Base-by-base conservation (phyloP, 768 basidiomycete genomes). In the Termitomyces sp. region DNA sequence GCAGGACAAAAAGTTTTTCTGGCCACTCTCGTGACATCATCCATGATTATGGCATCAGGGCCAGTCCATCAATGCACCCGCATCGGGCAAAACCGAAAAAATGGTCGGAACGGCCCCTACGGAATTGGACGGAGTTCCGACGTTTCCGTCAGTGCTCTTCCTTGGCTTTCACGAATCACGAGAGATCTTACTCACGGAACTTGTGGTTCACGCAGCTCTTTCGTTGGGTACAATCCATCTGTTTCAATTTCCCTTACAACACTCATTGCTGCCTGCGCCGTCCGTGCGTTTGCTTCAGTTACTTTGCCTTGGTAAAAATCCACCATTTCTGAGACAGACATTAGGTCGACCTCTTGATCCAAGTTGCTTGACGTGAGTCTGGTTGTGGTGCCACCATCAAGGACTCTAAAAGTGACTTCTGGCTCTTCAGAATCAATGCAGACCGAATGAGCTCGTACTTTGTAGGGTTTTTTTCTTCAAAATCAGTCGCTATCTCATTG, bases 401-500 rank as follows among this genome's bases (percentile, higher is more conserved):
- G 10, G 71, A 66, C 44, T 78, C 73, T 29, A 86, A 66, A 25
- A 85, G 67, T 0, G 61, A 62, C 31, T 65, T 57, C 59, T 87
- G 84, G 57, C 78, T 82, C 50, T 73, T 74, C 32, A 88, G 65
- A 37, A 74, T 67, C 2, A 73, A 60, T 5, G 81, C 74, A 5
- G 83, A 83, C 19, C 86, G 79, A 21, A 87, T 79, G 19, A 89
- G 73, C 61, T 89, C 86, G 59, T 89, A 89, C 85, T 88, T 43
- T 10, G n/a, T 7, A n/a, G n/a, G n/a, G 29, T 31, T 8, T 14
- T 23, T 16, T 8, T n/a, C 31, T 34, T 43, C n/a, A 19, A 21
- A 32, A 31, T 45, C 31, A 56, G 31, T 48, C 44, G 9, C 41
- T 17, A 34, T 34, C 29, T 7, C n/a, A 29, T 29, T 29, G 16